Evolutionary conservation across 441 rosid species (phyloP).

Genomic region (Theobroma grandiflorum): DNA sequence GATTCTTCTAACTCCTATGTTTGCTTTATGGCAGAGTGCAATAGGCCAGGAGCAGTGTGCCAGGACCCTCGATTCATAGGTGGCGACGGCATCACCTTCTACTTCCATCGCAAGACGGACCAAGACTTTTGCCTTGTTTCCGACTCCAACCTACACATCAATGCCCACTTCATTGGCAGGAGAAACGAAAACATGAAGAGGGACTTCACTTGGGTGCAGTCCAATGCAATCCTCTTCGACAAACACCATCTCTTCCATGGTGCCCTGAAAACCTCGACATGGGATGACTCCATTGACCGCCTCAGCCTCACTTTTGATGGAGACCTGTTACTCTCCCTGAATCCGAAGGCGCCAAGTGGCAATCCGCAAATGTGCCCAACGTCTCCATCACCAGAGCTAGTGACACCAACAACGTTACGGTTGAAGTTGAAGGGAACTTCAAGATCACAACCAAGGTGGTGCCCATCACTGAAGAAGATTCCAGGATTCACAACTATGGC

Average conservation of each 20-base stretch:
- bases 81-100: conserved; percentile 69
- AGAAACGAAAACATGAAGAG: conserved; percentile 55
- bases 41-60: conserved; percentile 61
- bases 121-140: conserved; percentile 63
- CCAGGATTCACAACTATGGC: conserved; percentile 64
- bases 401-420: conserved; percentile 43
- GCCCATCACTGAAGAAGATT: conserved; percentile 68
- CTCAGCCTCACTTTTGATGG: conserved; percentile 57
- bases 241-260: conserved; percentile 55
- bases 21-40: conserved; percentile 44
- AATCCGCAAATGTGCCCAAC: conserved; percentile 28
- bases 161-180: conserved; percentile 69
- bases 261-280: conserved; percentile 62
- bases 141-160: conserved; percentile 65
- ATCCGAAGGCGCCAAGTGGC: conserved; percentile 55
- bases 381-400: conserved; percentile 48
- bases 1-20: neutral
- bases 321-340: conserved; percentile 38
- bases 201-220: conserved; percentile 76
- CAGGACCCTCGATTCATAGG: conserved; percentile 76
- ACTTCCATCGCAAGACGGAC: conserved; percentile 75
- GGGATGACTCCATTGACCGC: conserved; percentile 62
- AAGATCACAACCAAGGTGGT: conserved; percentile 62
- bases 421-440: conserved; percentile 54
- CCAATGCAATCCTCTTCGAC: conserved; percentile 58